Evolutionary conservation across 164 flowering plant genomes (phyloP).

Genomic region (Houttuynia cordata): DNA sequence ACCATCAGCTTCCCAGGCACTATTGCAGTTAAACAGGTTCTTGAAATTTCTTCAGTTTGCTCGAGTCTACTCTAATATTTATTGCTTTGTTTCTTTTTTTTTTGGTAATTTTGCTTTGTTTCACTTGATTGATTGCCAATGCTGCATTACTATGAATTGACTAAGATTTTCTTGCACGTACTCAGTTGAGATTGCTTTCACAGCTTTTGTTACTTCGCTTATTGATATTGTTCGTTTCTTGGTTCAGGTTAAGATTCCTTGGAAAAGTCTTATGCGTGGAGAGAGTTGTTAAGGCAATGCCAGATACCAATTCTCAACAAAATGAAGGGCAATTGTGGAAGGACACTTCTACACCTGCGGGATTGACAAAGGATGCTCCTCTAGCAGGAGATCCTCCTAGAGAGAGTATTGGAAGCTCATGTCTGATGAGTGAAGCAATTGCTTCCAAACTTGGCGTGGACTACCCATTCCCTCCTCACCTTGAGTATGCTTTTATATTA

Average conservation of each 20-base stretch:
- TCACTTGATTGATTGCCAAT: background rate
- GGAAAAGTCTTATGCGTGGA: conserved; percentile 82
- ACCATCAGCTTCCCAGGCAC: conserved; percentile 67
- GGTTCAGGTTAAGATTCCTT: conserved; percentile 67
- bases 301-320: conserved; percentile 16
- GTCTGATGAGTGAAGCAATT: conserved; percentile 49
- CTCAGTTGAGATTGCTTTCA: background rate
- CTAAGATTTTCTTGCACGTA: background rate
- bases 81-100: too few relatives aligned
- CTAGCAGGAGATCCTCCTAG: conserved; percentile 12
- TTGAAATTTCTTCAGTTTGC: background rate
- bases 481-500: conserved; percentile 45
- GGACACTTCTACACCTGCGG: conserved; percentile 13
- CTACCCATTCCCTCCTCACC: conserved; percentile 91
- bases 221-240: background rate
- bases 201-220: background rate
- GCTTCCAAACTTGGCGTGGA: conserved; percentile 84
- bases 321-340: conserved; percentile 19
- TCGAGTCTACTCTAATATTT: background rate
- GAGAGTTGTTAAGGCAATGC: conserved; percentile 31
- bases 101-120: too few relatives aligned
- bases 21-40: conserved; percentile 70
- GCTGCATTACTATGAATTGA: background rate
- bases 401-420: conserved; percentile 17
- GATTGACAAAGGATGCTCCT: conserved; percentile 18